Evolutionary conservation across 495 filamentous ascomycete genomes (phyloP), one percentile per base, ranked within the genome.

Genomic region (Jackrogersella multiformis): DNA sequence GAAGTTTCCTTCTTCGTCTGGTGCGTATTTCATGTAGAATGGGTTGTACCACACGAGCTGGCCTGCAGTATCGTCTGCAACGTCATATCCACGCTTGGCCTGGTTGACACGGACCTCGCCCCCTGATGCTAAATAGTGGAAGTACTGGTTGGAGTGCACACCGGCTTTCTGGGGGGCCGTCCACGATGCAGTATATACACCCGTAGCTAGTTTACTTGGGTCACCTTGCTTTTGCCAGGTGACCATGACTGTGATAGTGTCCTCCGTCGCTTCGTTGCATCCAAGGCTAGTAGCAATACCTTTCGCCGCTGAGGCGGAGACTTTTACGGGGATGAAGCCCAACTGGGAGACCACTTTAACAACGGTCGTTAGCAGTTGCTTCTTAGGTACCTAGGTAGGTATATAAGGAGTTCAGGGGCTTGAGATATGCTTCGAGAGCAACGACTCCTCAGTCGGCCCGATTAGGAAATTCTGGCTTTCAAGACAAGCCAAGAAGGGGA

Each of bases 11-110:
- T 96, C 92, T 75, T 97, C 94, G 67, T 97, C 93, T 12, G 94
- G 93, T 10, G 94, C 93, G 42, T 97, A 97, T 69, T 89, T 87
- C 94, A 97, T 97, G 73, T 97, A 97, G 80, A 97, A 97, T 74
- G 92, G 93, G 75, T 97, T 97, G 64, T 90, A 90, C 91, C 92
- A 96, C 68, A 87, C 82, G 52, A 97, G 76, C 64, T 86, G 84
- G 1, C 82, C 79, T 23, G 84, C 83, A 5, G 84, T 81, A 69
- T 97, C 94, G 36, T 91, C 90, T 0, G 93, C 91, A n/a, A 97
- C 90, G 65, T 97, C 93, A 75, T 97, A 97, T 20, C 93, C 92
- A 18, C 94, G 88, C 81, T 97, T 97, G 13, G 93, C 94, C 78
- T 97, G 94, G 80, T 97, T 91, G 59, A 94, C 87, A 48, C 91